Evolutionary conservation across 2,329 filamentous ascomycete species (phyloP), one percentile per base, ranked within the genome.

Genomic region (Exophiala alcalophila): DNA sequence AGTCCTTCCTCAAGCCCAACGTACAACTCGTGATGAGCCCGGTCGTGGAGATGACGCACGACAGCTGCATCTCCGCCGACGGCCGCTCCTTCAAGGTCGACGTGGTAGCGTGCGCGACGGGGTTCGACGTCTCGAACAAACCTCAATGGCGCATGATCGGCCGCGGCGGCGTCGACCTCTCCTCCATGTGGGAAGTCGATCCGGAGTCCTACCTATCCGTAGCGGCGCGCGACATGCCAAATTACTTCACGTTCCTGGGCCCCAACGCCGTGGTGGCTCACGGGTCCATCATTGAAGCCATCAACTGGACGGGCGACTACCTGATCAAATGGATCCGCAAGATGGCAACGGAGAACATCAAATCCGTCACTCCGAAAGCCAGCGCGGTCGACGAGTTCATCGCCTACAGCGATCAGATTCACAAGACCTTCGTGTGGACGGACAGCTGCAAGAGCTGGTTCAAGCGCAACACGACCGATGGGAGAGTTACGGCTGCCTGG

Each of bases 1-100:
- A 76, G 53, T 68, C 73, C 2, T 56, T 72, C 5, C 58, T 61
- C 4, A 37, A 67, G 14, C 56, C 60, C 0, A 73, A 71, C 47
- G 65, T 65, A 1, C 34, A 46, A 10, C 42, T 61, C 7, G 40
- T 51, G 4, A 53, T 53, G 14, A 64, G 62, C 25, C 50, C 65
- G 12, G 66, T 65, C 10, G 51, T 53, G 0, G 49, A 57, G 5
- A 65, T 70, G 38, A 60, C 57, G 3, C 50, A 53, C 14, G 50
- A 47, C 2, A 59, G 60, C 6, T 49, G 62, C 27, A 25, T 52
- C 5, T 58, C 56, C 1, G 27, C 18, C 10, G 36, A 39, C 18
- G 36, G 36, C 4, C 9, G n/a, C 6, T 20, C 16, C 4, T 29
- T 20, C 16, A 19, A 38, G 16, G 52, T 60, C 19, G 61, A 64